Evolutionary conservation across 345 rosid genomes (phyloP), one percentile per base, ranked within the genome.

Genomic region (Eucalyptus viminalis): DNA sequence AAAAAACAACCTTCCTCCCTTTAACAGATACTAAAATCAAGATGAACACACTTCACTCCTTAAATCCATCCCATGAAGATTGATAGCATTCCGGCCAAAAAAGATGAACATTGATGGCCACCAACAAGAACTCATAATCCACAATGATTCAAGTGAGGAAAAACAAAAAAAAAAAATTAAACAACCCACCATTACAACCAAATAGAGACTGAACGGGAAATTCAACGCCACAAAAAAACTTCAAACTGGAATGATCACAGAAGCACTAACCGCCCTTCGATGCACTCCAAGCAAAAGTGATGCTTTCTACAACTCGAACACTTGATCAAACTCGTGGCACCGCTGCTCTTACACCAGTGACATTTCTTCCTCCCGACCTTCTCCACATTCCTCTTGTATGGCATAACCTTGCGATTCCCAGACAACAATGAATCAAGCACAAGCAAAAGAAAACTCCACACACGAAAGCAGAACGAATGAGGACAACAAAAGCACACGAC

Each of bases 271-370:
- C 95, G 93, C 86, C 95, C 93, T 62, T 89, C 94, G 88, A 95
- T 92, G 94, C 99, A 98, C 80, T 93, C 96, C 91, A 92, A 16
- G 93, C 99, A 97, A 90, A 92, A 98, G 90, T 93, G 95, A 90
- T 93, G 94, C 87, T 93, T 94, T 86, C 90, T 90, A 93, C 99
- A 98, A 50, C 93, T 96, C 4, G 93, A 92, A 93, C 99, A 97
- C 91, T 92, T 90, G 86, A 96, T 90, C 95, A 98, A 93, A 89
- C 89, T 89, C 92, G 60, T 89, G 89, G 92, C 89, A 43, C 93
- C 92, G 53, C 93, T 94, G 72, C 93, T 94, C 92, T 94, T 93
- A 93, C 99, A 98, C 98, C 95, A 95, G 89, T 98, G 99, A 51
- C 99, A 98, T 88, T 92, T 94, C 95, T 93, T 95, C 92, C 94